Evolutionary conservation across 345 rosid genomes (phyloP).

Genomic region (Populus alba): DNA sequence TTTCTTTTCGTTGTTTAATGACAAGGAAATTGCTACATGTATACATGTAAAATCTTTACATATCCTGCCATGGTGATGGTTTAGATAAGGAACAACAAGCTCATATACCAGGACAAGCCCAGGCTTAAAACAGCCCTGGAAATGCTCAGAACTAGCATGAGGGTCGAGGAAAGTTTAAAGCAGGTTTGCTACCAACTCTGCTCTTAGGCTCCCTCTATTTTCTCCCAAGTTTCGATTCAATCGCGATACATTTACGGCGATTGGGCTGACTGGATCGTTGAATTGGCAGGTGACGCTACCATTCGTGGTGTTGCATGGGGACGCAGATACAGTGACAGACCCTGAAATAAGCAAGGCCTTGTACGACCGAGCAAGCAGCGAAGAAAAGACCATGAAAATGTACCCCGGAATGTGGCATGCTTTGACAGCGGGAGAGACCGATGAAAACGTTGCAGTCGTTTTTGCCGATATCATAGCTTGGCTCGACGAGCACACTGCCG

Average conservation of each 20-base stretch:
- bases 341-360: slow-evolving; percentile 94
- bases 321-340: slow-evolving; percentile 86
- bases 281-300: slow-evolving; percentile 63
- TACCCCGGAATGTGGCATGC: slow-evolving; percentile 98
- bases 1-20: neutral
- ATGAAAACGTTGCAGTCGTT: slow-evolving; percentile 62
- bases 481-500: slow-evolving; percentile 54
- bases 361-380: slow-evolving; percentile 62
- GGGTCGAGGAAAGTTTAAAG: slow-evolving; percentile 62
- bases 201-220: neutral
- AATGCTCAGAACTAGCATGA: slow-evolving; percentile 89
- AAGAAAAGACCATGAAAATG: slow-evolving; percentile 75
- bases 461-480: slow-evolving; percentile 68
- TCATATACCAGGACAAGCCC: slow-evolving; percentile 95
- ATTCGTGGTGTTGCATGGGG: slow-evolving; percentile 88
- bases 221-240: neutral
- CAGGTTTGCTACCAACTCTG: slow-evolving; percentile 33
- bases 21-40: neutral
- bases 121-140: slow-evolving; percentile 92
- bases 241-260: neutral
- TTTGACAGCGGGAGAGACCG: slow-evolving; percentile 81
- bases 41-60: too few relatives aligned
- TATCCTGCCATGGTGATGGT: neutral
- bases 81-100: slow-evolving; percentile 78
- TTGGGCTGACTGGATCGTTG: neutral